A percentile compares a stretch with the other conserved stretches of the same genome.
Evolutionary conservation across 2,329 filamentous ascomycete species (phyloP).

Genomic region (Alternaria postmessia): DNA sequence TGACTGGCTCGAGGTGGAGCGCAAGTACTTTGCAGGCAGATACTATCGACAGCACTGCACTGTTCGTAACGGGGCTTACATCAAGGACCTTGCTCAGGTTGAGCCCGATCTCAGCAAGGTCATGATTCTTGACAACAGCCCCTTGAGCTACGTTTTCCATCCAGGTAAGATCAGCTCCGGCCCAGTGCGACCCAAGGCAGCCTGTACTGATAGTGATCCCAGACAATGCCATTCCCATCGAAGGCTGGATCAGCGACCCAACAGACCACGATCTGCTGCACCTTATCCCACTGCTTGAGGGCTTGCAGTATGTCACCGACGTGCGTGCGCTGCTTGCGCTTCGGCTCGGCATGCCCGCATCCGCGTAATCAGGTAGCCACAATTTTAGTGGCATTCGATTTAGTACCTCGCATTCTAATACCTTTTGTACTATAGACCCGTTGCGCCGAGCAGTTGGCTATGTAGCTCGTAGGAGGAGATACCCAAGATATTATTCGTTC

Average conservation of each 20-base stretch:
- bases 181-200: constrained; percentile 2
- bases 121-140: constrained; percentile 98
- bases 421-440: constrained; percentile 42
- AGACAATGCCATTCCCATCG: constrained; percentile 99
- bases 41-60: constrained; percentile 99
- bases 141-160: constrained; percentile 97
- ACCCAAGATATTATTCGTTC: constrained; percentile 41
- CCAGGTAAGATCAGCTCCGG: constrained; percentile 71
- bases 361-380: constrained; percentile 32
- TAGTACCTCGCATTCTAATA: constrained; percentile 36
- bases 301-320: constrained; percentile 94
- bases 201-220: constrained; percentile 25
- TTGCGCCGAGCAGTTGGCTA: constrained; percentile 33
- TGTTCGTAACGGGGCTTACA: constrained; percentile 92
- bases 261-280: constrained; percentile 96
- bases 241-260: constrained; percentile 98
- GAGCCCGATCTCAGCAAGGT: constrained; percentile 97
- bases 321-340: constrained; percentile 89
- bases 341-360: constrained; percentile 75
- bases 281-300: constrained; percentile 89
- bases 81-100: constrained; percentile 95
- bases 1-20: constrained; percentile 96
- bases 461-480: constrained; percentile 45
- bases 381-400: constrained; percentile 17
- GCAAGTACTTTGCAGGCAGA: constrained; percentile 92